A percentile compares a stretch with the other conserved stretches of the same genome.
phyloP scores from a whole-genome alignment of 257 asterid species.

The Fraxinus americana region DNA sequence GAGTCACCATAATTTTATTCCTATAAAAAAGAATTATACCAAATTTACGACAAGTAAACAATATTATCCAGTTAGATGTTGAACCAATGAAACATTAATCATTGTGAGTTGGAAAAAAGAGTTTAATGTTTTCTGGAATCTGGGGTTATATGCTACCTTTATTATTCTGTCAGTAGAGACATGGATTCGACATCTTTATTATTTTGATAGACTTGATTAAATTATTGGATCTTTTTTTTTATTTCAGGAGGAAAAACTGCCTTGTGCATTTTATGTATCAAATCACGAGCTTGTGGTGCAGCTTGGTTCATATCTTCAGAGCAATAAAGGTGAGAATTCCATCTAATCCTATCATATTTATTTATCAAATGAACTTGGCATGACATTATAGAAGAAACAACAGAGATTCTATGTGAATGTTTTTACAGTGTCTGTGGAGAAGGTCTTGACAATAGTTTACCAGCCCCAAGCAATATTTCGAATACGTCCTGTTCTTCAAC shows the following conservation, averaged over 20 bases:
- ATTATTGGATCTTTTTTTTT: conserved; percentile 14
- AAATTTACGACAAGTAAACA: not conserved
- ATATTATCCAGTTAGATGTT: not conserved
- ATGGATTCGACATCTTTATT: not conserved
- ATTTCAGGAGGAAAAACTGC: conserved; percentile 82
- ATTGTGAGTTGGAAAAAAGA: not conserved
- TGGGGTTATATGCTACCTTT: not conserved
- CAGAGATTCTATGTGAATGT: conserved; percentile 17
- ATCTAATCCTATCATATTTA: not conserved
- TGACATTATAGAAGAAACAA: not conserved
- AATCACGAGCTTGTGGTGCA: conserved; percentile 80
- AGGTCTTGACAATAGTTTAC: conserved; percentile 76
- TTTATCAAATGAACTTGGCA: not conserved
- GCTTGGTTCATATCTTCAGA: conserved; percentile 74
- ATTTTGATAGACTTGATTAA: conserved; percentile 1
- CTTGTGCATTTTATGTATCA: conserved; percentile 80
- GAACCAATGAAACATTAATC: too few relatives aligned
- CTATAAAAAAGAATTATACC: not conserved
- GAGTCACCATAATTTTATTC: not conserved
- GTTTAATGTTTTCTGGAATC: not conserved
- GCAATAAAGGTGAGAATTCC: conserved; percentile 61
- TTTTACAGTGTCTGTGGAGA: conserved; percentile 91
- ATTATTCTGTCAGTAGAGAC: not conserved
- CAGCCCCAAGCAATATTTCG: conserved; percentile 98
- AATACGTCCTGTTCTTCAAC: conserved; percentile 97